Evolutionary conservation across 2,329 filamentous ascomycete species (phyloP).

Genomic region (Penicillium hesseltinei): DNA sequence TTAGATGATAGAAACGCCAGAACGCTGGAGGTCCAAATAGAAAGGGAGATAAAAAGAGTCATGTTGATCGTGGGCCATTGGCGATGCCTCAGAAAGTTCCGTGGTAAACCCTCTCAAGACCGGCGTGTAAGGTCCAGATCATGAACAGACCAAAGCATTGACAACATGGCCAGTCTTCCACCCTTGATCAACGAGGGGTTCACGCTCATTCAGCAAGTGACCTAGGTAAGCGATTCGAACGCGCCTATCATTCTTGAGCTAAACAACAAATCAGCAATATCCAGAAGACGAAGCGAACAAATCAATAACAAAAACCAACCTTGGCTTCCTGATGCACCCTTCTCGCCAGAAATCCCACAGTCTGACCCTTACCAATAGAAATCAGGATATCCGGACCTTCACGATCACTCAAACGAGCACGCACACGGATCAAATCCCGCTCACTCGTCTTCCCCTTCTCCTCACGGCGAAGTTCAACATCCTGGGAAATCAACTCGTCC

Average conservation of each 20-base stretch:
- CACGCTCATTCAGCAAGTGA: constrained; percentile 69
- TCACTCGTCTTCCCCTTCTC: constrained; percentile 62
- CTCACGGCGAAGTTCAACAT: constrained; percentile 47
- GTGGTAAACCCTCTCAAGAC: not conserved
- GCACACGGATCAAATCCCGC: constrained; percentile 57
- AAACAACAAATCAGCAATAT: constrained; percentile 8
- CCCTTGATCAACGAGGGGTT: constrained; percentile 65
- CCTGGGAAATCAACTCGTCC: constrained; percentile 38
- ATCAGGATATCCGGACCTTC: constrained; percentile 62
- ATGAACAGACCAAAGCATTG: constrained; percentile 65
- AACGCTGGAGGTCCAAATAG: constrained; percentile 15
- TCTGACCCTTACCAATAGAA: constrained; percentile 58
- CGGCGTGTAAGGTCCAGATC: not conserved
- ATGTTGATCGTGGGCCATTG: not conserved
- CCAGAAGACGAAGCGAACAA: not conserved
- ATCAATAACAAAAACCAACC: constrained; percentile 48
- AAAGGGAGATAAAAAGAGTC: not conserved
- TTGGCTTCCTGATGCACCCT: constrained; percentile 63
- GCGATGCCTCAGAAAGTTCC: not conserved
- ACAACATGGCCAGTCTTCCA: constrained; percentile 75
- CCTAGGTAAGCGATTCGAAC: constrained; percentile 78
- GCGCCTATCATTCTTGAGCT: constrained; percentile 60
- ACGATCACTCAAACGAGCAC: constrained; percentile 65
- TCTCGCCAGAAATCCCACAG: constrained; percentile 61
- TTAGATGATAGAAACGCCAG: constrained; percentile 14